Percentiles rank a stretch among this genome's conserved stretches.
These are phyloP conservation scores for Eucalyptus sp. DNA, from an alignment of 345 rosid species.

Conservation along the genomic window DNA sequence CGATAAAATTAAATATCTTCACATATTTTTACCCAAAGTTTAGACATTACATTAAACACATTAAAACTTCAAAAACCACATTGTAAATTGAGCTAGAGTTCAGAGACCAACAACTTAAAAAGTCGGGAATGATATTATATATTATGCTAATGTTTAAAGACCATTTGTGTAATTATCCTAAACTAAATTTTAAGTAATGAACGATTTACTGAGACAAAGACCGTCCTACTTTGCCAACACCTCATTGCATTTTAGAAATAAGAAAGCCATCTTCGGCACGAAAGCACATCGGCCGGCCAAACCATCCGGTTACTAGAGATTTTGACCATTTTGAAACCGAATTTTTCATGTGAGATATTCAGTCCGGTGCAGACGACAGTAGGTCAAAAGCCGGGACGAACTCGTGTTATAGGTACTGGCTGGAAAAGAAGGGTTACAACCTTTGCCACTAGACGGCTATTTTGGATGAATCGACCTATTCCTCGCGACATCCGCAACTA, in stretches of 20 bases:
- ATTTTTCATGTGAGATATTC: not conserved
- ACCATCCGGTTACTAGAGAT: not conserved
- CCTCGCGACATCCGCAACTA: not conserved
- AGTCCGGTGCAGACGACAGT: not conserved
- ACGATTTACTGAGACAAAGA: not conserved
- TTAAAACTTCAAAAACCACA: not conserved
- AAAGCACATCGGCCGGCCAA: not conserved
- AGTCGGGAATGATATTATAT: not conserved
- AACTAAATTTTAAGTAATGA: not conserved
- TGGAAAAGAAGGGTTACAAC: not conserved
- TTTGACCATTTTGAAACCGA: not conserved
- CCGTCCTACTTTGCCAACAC: not conserved
- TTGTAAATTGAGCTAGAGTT: not conserved
- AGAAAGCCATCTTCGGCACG: not conserved
- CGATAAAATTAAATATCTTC: no score
- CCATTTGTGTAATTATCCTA: not conserved
- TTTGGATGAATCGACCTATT: not conserved
- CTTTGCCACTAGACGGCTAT: not conserved
- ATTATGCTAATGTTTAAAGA: not conserved
- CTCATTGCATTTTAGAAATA: not conserved
- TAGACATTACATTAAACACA: no score
- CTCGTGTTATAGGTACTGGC: not conserved
- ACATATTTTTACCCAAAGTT: no score
- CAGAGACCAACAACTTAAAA: not conserved
- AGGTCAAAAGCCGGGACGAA: not conserved